These are phyloP conservation scores for Melaleuca alternifolia DNA, from an alignment of 345 rosid species.

Conservation along the genomic window DNA sequence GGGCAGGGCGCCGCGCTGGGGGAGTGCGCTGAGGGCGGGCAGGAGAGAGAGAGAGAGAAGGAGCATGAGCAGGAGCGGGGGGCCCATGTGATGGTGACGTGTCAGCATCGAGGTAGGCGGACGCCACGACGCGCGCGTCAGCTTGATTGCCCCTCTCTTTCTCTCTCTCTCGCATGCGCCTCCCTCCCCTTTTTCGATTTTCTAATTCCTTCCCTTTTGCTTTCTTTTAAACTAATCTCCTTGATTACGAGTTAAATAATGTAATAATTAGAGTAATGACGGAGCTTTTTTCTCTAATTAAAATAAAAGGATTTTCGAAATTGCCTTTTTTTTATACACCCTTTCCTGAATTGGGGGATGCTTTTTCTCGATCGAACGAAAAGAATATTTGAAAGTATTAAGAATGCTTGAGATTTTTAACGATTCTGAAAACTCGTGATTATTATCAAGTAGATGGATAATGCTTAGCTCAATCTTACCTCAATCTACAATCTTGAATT, in stretches of 20 bases:
- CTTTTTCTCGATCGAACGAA: background rate
- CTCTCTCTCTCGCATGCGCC: background rate
- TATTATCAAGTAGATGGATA: background rate
- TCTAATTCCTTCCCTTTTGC: background rate
- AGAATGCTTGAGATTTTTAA: background rate
- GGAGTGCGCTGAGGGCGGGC: background rate
- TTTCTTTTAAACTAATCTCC: background rate
- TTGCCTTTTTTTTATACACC: background rate
- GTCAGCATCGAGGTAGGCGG: conserved; percentile 7
- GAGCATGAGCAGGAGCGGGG: background rate
- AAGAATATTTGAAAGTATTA: background rate
- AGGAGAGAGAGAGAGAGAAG: conserved; percentile 3
- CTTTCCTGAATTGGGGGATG: background rate
- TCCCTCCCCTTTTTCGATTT: background rate
- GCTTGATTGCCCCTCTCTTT: background rate
- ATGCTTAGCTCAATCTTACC: background rate
- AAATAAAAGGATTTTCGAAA: background rate
- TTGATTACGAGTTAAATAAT: background rate
- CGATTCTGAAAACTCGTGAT: background rate
- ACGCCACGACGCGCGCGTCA: background rate
- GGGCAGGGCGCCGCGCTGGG: conserved; percentile 2
- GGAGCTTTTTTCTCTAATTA: background rate
- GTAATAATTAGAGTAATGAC: background rate
- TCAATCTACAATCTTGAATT: background rate
- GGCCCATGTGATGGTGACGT: conserved; percentile 25